Base-by-base conservation (phyloP, 2,329 filamentous ascomycete species). In the Rasamsonia emersonii region DNA sequence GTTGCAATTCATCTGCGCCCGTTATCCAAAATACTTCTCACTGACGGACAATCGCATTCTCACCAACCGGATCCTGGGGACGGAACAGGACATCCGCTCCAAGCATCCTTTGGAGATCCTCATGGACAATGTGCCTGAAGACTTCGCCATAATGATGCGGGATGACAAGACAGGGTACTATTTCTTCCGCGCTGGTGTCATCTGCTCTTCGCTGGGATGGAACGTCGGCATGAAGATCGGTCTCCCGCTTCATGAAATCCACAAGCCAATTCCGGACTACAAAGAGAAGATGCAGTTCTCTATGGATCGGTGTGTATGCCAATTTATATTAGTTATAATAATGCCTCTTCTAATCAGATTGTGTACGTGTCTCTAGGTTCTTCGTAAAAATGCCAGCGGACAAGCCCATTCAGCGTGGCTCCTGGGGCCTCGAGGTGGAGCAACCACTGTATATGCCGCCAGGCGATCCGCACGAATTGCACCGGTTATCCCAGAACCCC, bases 221-320 rank as follows among this genome's bases (percentile, higher is more conserved):
- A 83, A 80, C 42, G 61, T 91, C 0, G 72, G 66, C 0, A 72
- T 71, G 15, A 91, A 93, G 61, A 77, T 91, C 33, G 83, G 82
- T 0, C 58, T 78, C 43, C 70, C 71, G 14, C 62, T 93, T 9
- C 66, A 77, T 8, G 71, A 77, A 36, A 89, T 93, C 38, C 86
- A 93, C 50, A 60, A 60, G 1, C 68, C 72, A 0, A 80, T 93
- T 14, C 85, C 86, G 0, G 82, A 91, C 46, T 93, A 89, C 54
- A 82, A 82, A 43, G 79, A 84, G 53, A 93, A 88, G 63, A 86
- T 93, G 81, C 73, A 81, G 21, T 82, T 86, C 41, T 86, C 81
- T 24, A 88, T 93, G 80, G 84, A 93, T 48, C 70, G 83, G 73
- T 85, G 59, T 30, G 70, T 49, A 17, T 13, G 7, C 17, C 17